These are phyloP conservation scores for Chaetomium strumarium DNA, from an alignment of 2,329 filamentous ascomycete genomes.

Conservation along the genomic window DNA sequence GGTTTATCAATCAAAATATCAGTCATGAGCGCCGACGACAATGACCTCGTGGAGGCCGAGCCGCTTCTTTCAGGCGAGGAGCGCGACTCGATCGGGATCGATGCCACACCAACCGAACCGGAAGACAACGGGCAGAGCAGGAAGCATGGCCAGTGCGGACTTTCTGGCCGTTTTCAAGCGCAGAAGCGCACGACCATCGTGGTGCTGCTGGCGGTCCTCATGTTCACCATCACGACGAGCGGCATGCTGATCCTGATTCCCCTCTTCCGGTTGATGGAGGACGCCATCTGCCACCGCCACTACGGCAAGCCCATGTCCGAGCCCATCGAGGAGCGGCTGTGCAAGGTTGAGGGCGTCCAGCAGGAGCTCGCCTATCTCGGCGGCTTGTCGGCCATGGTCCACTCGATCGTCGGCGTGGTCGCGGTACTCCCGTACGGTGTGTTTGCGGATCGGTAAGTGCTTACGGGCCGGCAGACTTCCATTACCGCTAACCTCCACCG, in stretches of 20 bases:
- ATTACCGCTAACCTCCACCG: neutral
- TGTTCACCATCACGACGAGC: constrained; percentile 18
- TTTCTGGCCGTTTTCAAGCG: constrained; percentile 12
- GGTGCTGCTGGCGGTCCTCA: constrained; percentile 14
- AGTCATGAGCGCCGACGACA: neutral
- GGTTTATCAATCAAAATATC: no score
- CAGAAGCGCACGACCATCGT: constrained; percentile 15
- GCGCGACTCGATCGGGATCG: constrained; percentile 4
- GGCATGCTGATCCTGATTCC: constrained; percentile 22
- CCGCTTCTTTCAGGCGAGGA: constrained; percentile 13
- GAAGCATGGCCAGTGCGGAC: neutral
- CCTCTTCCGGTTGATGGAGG: constrained; percentile 22
- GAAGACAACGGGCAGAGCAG: neutral
- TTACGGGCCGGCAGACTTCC: neutral
- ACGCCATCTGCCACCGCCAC: constrained; percentile 20
- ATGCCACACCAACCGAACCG: neutral
- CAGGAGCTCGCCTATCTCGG: constrained; percentile 19
- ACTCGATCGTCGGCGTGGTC: constrained; percentile 15
- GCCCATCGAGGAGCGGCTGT: constrained; percentile 20
- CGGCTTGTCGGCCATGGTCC: constrained; percentile 15
- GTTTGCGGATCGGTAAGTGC: constrained; percentile 19
- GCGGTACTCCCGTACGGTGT: constrained; percentile 21
- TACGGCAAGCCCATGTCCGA: constrained; percentile 17
- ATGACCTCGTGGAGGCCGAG: constrained; percentile 12
- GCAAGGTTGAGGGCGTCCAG: constrained; percentile 22